A percentile compares a stretch with the other conserved stretches of the same genome.
Conservation (phyloP, 2,329 filamentous ascomycete species). For the Corniculantispora saksenae region DNA sequence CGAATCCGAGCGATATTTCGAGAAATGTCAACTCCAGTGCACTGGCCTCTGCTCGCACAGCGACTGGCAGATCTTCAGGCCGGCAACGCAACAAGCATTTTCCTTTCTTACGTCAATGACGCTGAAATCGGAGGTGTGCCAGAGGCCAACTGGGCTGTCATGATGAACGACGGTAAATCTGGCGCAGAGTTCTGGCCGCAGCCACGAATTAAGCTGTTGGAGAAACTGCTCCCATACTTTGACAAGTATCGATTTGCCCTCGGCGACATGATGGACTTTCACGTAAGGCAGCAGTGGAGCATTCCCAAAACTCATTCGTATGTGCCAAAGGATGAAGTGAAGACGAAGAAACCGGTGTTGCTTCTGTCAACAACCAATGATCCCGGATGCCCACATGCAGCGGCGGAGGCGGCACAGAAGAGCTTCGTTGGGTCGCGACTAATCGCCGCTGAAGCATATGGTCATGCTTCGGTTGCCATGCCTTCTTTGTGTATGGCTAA, state of each 20-base stretch:
- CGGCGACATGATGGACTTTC: slow-evolving; percentile 32
- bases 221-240: slow-evolving; percentile 35
- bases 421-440: slow-evolving; percentile 40
- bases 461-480: slow-evolving; percentile 42
- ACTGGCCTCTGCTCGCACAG: slow-evolving; percentile 39
- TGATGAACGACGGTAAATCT: slow-evolving; percentile 30
- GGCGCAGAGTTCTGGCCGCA: slow-evolving; percentile 34
- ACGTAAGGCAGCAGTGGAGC: slow-evolving; percentile 33
- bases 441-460: slow-evolving; percentile 44
- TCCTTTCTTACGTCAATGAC: slow-evolving; percentile 34
- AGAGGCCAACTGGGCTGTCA: slow-evolving; percentile 30
- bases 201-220: slow-evolving; percentile 33
- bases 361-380: slow-evolving; percentile 35
- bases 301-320: slow-evolving; percentile 33
- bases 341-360: slow-evolving; percentile 33
- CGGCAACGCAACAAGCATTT: slow-evolving; percentile 43
- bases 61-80: slow-evolving; percentile 36
- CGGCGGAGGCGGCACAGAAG: slow-evolving; percentile 37
- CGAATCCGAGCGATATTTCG: slow-evolving; percentile 41
- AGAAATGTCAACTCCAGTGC: slow-evolving; percentile 39
- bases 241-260: slow-evolving; percentile 34
- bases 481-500: slow-evolving; percentile 38
- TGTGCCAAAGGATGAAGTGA: slow-evolving; percentile 32
- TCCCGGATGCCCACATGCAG: slow-evolving; percentile 53
- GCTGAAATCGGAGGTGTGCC: slow-evolving; percentile 21